Conservation (phyloP, 2,329 filamentous ascomycete species). For the Knufia petricola region DNA sequence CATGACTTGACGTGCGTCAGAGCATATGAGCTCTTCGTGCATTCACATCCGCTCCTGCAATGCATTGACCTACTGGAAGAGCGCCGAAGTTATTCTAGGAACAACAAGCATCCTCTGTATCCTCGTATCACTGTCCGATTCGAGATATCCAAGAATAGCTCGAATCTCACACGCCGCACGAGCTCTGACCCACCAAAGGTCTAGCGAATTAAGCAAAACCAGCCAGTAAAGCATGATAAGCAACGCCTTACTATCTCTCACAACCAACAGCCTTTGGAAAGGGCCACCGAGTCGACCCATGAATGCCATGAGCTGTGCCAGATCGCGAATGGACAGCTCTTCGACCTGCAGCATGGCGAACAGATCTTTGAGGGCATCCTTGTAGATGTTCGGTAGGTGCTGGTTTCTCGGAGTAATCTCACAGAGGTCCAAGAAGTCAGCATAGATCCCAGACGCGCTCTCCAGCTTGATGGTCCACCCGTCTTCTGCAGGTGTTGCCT, state of each 20-base stretch:
- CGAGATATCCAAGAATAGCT: constrained; percentile 2
- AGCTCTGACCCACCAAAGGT: constrained; percentile 4
- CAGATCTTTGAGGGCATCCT: background rate
- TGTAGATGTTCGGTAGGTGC: background rate
- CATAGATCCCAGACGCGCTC: background rate
- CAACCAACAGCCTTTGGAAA: background rate
- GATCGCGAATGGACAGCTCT: background rate
- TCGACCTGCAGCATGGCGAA: constrained; percentile 1
- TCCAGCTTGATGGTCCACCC: background rate
- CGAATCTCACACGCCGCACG: background rate
- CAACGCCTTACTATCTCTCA: constrained; percentile 3
- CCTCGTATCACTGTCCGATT: background rate
- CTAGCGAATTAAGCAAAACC: background rate
- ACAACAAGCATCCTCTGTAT: background rate
- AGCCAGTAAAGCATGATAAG: constrained; percentile 9
- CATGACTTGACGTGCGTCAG: background rate
- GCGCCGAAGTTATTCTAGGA: background rate
- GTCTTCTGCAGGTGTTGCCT: background rate
- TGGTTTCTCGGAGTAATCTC: background rate
- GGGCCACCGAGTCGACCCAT: background rate
- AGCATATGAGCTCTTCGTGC: background rate
- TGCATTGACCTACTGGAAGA: background rate
- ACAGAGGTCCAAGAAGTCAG: background rate
- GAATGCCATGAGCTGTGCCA: constrained; percentile 3
- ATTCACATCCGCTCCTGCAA: background rate